Percentiles rank a stretch among this genome's conserved stretches.
Evolutionary conservation across 768 basidiomycete species (phyloP).

Genomic region (Chlorophyllum brunneum): DNA sequence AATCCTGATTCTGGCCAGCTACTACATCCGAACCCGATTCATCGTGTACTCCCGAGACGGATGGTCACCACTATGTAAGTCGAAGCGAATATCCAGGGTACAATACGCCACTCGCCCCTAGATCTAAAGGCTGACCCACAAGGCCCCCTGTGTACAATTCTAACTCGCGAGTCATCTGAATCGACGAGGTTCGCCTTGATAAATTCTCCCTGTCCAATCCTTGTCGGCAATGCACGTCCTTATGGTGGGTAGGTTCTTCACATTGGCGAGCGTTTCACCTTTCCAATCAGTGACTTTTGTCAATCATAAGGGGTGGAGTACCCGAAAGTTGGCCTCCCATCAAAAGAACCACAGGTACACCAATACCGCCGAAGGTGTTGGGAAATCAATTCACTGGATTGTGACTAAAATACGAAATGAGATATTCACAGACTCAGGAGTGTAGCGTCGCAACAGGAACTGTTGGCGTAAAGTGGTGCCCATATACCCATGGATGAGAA

Average conservation of each 20-base stretch:
- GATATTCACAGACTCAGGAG: conserved; percentile 11
- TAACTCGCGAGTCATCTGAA: background rate
- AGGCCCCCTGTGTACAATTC: background rate
- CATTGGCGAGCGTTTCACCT: conserved; percentile 3
- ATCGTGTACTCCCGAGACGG: conserved; percentile 7
- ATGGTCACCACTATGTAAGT: background rate
- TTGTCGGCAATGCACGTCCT: background rate
- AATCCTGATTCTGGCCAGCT: conserved; percentile 6
- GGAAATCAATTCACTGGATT: conserved; percentile 1
- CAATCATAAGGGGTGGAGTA: conserved; percentile 5
- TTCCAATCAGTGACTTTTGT: background rate
- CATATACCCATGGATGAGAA: conserved; percentile 3
- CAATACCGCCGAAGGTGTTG: conserved; percentile 9
- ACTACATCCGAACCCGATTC: background rate
- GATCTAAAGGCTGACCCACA: conserved; percentile 4
- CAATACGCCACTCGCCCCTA: background rate
- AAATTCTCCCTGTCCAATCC: background rate
- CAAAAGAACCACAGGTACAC: conserved; percentile 8
- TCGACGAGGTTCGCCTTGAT: conserved; percentile 4
- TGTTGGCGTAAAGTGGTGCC: background rate
- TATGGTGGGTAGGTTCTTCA: background rate
- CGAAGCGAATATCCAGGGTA: background rate
- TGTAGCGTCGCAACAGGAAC: background rate
- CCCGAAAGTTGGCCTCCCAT: background rate
- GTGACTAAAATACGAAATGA: background rate